Evolutionary conservation across 1,284 basidiomycete species (phyloP), one percentile per base, ranked within the genome.

Genomic region (Phaffia rhodozyma): DNA sequence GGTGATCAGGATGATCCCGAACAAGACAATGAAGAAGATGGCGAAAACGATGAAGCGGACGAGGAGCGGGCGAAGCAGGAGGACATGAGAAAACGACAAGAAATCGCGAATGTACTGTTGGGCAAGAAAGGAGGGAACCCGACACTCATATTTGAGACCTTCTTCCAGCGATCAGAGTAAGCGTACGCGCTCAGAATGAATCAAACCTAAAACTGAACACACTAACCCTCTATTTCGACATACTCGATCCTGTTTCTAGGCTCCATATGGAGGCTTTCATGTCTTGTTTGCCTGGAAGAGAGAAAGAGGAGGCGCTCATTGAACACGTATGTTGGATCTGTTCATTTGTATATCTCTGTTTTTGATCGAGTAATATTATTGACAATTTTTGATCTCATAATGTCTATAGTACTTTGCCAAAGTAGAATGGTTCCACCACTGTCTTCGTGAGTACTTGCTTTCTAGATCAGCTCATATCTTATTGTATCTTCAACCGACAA

Each of bases 371-470:
- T 25, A 34, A n/a, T n/a, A 23, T 20, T 25, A 49, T 38, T 30
- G 23, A 50, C 50, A 47, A 32, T n/a, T 29, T 32, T 43, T 16
- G 38, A 16, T 2, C 30, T 58, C 16, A 32, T 27, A 6, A 21
- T 11, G 5, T 30, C 30, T 27, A 27, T 38, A 62, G 61, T 62
- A 62, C 61, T 62, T 62, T 56, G 20, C 55, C 32, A 29, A 27
- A n/a, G 58, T 57, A 25, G 75, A 76, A 60, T 77, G 75, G 75
- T 68, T 76, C n/a, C 74, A 77, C 68, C 71, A 76, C 70, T 73
- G 75, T 74, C 60, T 71, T 71, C 67, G 60, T 61, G 21, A 38
- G 53, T 59, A 11, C 0, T 50, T 13, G 16, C 53, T 18, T 21
- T 5, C 57, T 63, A 9, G 58, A 58, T 30, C 3, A 23, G 5